Conservation (phyloP, 2,329 filamentous ascomycete species). For the Escovopsis weberi region DNA sequence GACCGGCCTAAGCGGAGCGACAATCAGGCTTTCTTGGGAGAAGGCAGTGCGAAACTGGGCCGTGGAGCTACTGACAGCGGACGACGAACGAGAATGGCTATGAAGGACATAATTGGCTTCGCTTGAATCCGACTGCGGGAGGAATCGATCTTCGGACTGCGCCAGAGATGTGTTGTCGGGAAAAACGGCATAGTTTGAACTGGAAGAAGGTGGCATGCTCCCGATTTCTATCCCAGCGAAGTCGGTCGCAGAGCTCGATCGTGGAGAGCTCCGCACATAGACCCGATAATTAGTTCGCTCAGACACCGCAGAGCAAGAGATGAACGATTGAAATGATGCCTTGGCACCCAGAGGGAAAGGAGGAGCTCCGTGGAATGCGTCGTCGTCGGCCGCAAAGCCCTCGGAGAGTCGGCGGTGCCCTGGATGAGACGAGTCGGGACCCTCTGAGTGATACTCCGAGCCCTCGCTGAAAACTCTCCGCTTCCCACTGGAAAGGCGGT, state of each 20-base stretch:
- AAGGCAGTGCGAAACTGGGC: constrained; percentile 27
- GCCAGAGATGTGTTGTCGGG: constrained; percentile 34
- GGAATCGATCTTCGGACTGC: constrained; percentile 21
- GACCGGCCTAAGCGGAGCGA: constrained; percentile 35
- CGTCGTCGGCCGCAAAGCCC: not conserved
- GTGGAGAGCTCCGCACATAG: constrained; percentile 31
- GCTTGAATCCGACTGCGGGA: constrained; percentile 23
- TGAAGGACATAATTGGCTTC: constrained; percentile 41
- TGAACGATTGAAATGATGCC: constrained; percentile 14
- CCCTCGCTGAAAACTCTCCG: constrained; percentile 29
- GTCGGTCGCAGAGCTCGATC: constrained; percentile 1
- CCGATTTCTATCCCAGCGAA: constrained; percentile 19
- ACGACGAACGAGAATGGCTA: constrained; percentile 29
- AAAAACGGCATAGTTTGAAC: constrained; percentile 37
- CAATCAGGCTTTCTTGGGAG: constrained; percentile 46
- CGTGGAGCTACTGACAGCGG: constrained; percentile 21
- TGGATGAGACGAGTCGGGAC: not conserved
- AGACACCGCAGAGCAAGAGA: constrained; percentile 29
- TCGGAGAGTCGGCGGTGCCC: not conserved
- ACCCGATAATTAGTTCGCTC: constrained; percentile 41
- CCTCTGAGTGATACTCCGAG: not conserved
- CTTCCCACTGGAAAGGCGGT: constrained; percentile 38
- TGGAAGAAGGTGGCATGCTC: constrained; percentile 27
- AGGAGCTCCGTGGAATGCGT: not conserved
- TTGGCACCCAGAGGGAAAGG: constrained; percentile 10